A percentile compares a stretch with the other conserved stretches of the same genome.
Evolutionary conservation across 192 early-diverging fungal species (phyloP).

Genomic region (Backusella morwellensis): DNA sequence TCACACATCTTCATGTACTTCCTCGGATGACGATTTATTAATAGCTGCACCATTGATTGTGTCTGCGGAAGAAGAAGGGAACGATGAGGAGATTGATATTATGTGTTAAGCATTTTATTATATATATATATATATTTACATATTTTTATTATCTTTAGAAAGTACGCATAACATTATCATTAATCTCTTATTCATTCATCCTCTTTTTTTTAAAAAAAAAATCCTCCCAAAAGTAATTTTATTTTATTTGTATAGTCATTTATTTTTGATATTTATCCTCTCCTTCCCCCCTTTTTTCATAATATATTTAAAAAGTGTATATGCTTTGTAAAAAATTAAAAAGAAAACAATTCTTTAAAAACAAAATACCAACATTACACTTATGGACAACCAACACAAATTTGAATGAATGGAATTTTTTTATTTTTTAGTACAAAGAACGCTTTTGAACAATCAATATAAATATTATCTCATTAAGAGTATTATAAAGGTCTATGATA

Average conservation of each 20-base stretch:
- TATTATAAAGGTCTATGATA: too few relatives aligned
- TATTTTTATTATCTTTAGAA: not conserved
- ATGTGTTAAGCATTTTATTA: slow-evolving; percentile 19
- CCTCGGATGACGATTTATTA: not conserved
- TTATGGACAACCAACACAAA: too few relatives aligned
- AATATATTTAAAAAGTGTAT: slow-evolving; percentile 3
- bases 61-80: not conserved
- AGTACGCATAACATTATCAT: not conserved
- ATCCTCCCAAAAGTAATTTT: not conserved
- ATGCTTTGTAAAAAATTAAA: not conserved
- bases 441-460: too few relatives aligned
- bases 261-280: slow-evolving; percentile 6
- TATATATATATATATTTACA: not conserved
- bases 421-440: too few relatives aligned
- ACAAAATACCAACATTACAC: not conserved
- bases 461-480: too few relatives aligned
- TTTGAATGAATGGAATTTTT: too few relatives aligned
- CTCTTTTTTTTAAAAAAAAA: not conserved
- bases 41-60: not conserved
- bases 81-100: slow-evolving; percentile 43
- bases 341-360: not conserved
- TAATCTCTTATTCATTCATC: not conserved
- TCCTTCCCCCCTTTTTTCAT: slow-evolving; percentile 2
- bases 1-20: slow-evolving; percentile 15
- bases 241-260: not conserved